phyloP scores from a whole-genome alignment of 2,329 filamentous ascomycete genomes.

The Raffaelea arxii region DNA sequence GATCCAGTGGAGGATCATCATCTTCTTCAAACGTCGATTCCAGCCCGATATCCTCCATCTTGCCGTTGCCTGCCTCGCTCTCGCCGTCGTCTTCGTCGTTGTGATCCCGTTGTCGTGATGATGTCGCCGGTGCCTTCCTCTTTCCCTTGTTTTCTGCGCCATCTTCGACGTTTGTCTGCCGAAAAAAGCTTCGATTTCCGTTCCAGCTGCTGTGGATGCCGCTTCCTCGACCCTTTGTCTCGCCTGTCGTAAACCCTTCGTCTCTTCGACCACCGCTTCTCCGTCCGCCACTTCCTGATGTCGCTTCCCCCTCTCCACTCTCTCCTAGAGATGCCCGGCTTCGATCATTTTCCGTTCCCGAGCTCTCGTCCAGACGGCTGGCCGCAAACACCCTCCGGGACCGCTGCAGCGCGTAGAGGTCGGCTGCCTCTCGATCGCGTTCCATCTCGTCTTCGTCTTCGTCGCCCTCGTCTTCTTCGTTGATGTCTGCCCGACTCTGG shows the following conservation, averaged over 20 bases:
- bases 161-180: slow-evolving; percentile 12
- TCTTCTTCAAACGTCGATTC: slow-evolving; percentile 54
- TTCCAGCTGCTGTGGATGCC: slow-evolving; percentile 59
- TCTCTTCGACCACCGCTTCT: not conserved
- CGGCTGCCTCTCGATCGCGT: slow-evolving; percentile 82
- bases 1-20: slow-evolving; percentile 49
- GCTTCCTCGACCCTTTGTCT: not conserved
- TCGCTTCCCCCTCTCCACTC: slow-evolving; percentile 34
- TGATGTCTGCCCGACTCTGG: slow-evolving; percentile 83
- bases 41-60: slow-evolving; percentile 81
- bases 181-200: slow-evolving; percentile 36
- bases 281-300: slow-evolving; percentile 22
- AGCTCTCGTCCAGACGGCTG: slow-evolving; percentile 74
- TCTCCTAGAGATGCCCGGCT: slow-evolving; percentile 46
- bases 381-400: slow-evolving; percentile 83
- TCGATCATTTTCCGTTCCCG: slow-evolving; percentile 68
- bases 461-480: slow-evolving; percentile 58
- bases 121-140: not conserved
- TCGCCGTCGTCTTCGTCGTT: slow-evolving; percentile 21
- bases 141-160: not conserved
- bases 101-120: no score
- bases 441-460: slow-evolving; percentile 91
- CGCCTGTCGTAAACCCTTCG: not conserved
- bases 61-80: slow-evolving; percentile 35
- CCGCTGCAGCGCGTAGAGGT: slow-evolving; percentile 82